Base-by-base conservation (phyloP, 805 yeast genomes). In the Maudiozyma bulderi region DNA sequence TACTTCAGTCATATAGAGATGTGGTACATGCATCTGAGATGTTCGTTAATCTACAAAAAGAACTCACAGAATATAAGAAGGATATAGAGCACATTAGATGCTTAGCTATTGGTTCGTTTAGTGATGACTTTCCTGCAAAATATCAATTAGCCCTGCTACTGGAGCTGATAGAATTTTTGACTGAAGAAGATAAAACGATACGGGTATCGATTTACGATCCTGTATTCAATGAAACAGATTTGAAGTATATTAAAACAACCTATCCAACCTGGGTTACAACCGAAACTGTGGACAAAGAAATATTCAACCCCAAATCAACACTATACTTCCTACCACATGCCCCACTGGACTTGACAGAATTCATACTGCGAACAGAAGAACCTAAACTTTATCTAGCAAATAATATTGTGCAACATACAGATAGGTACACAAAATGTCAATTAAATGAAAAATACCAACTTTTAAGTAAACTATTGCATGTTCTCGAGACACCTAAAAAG, bases 271-370 rank as follows among this genome's bases (percentile, higher is more conserved):
- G 68, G 67, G 41, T 55, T 2, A 62, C 68, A 6, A 57, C 54
- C 7, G 67, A 64, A 32, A 38, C 33, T 14, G 10, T 47, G 15
- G 43, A 45, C 3, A 35, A 49, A 2, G 59, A 60, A 2, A 58
- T 61, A 50, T 56, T 53, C 5, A 52, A 59, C 26, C 44, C 48
- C 13, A 44, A 47, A 8, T 41, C 52, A 0, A 67, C 73, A 0
- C 63, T 86, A 2, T 83, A 69, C 60, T 85, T 78, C 57, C 70
- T 86, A 44, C 95, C 95, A 0, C 95, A 86, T 66, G 91, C 90
- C 0, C 86, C 88, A 1, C 63, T 82, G 39, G 69, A 62, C 14
- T 57, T 80, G 14, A 76, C 82, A 1, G 73, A 78, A 40, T n/a
- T 29, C 1, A 52, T 80, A 1, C 46, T 79, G 10, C 40, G 41